Conservation (phyloP, 768 basidiomycete genomes). For the Clathrus columnatus region DNA sequence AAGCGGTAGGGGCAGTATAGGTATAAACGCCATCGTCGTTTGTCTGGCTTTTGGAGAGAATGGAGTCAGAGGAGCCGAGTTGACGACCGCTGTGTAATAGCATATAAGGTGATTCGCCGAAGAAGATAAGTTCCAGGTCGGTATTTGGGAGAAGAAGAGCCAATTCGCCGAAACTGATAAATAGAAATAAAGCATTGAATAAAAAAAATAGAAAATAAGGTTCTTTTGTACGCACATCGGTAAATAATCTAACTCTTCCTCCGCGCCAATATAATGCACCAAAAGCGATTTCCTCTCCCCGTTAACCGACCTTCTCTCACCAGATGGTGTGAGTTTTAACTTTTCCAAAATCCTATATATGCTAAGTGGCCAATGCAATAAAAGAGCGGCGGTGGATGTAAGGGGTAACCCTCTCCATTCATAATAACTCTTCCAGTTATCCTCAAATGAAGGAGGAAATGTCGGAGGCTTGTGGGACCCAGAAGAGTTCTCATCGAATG, state of each 20-base stretch:
- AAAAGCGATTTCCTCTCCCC: conserved; percentile 21
- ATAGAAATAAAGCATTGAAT: neutral
- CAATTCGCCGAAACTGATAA: conserved; percentile 29
- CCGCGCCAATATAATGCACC: conserved; percentile 31
- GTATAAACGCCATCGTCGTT: conserved; percentile 22
- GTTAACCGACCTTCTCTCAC: conserved; percentile 17
- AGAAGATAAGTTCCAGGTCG: conserved; percentile 35
- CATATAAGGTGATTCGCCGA: conserved; percentile 22
- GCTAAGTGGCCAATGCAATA: conserved; percentile 37
- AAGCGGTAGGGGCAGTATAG: conserved; percentile 29
- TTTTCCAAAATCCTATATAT: conserved; percentile 31
- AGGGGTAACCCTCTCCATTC: conserved; percentile 36
- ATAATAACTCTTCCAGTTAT: conserved; percentile 37
- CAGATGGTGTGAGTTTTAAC: conserved; percentile 13
- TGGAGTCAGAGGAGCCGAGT: conserved; percentile 7
- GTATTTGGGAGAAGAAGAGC: conserved; percentile 37
- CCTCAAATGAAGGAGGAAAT: conserved; percentile 18
- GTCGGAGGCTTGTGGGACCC: conserved; percentile 21
- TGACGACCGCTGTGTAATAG: conserved; percentile 3
- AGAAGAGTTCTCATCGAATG: conserved; percentile 12
- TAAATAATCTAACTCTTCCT: conserved; percentile 32
- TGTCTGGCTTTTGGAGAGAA: conserved; percentile 23
- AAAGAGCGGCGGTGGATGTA: conserved; percentile 33
- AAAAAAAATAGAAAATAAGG: neutral
- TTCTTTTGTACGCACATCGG: conserved; percentile 27